Percentiles rank a stretch among this genome's conserved stretches.
Evolutionary conservation across 2,329 filamentous ascomycete species (phyloP).

Genomic region (Claviceps purpurea): DNA sequence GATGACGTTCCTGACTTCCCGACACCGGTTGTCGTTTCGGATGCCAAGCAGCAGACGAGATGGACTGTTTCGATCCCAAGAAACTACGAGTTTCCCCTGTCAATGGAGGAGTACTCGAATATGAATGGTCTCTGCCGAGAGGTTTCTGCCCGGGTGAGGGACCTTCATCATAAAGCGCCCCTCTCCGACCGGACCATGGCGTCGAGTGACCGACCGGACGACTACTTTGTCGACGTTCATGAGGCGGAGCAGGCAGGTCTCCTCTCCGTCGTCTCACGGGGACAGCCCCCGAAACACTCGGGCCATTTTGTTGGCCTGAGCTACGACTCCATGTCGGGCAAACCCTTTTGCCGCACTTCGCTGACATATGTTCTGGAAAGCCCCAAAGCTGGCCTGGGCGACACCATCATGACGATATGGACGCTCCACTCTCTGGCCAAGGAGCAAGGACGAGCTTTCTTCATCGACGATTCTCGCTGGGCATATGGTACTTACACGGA

Average conservation of each 20-base stretch:
- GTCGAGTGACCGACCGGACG: slow-evolving; percentile 48
- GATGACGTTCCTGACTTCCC: slow-evolving; percentile 57
- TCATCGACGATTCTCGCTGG: slow-evolving; percentile 75
- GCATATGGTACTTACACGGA: slow-evolving; percentile 63
- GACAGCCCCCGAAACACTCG: slow-evolving; percentile 24
- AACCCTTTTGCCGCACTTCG: slow-evolving; percentile 51
- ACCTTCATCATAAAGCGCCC: slow-evolving; percentile 25
- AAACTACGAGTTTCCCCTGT: slow-evolving; percentile 51
- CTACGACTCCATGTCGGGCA: slow-evolving; percentile 28
- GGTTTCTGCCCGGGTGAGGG: slow-evolving; percentile 44
- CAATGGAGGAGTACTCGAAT: slow-evolving; percentile 50
- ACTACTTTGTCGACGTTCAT: slow-evolving; percentile 59
- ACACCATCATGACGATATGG: slow-evolving; percentile 68
- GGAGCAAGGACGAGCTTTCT: slow-evolving; percentile 62
- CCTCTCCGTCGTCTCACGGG: slow-evolving; percentile 31
- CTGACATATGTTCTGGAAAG: slow-evolving; percentile 68
- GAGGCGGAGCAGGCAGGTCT: slow-evolving; percentile 56
- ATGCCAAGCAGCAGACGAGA: slow-evolving; percentile 48
- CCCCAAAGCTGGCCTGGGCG: slow-evolving; percentile 62
- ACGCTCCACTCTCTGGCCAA: slow-evolving; percentile 69
- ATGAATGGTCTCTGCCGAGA: slow-evolving; percentile 57
- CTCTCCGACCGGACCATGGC: slow-evolving; percentile 31
- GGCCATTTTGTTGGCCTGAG: slow-evolving; percentile 36
- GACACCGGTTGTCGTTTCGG: slow-evolving; percentile 56
- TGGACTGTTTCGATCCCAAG: slow-evolving; percentile 76